A percentile compares a stretch with the other conserved stretches of the same genome.
phyloP scores from a whole-genome alignment of 148 eudicot species.

The Camellia sinensis region DNA sequence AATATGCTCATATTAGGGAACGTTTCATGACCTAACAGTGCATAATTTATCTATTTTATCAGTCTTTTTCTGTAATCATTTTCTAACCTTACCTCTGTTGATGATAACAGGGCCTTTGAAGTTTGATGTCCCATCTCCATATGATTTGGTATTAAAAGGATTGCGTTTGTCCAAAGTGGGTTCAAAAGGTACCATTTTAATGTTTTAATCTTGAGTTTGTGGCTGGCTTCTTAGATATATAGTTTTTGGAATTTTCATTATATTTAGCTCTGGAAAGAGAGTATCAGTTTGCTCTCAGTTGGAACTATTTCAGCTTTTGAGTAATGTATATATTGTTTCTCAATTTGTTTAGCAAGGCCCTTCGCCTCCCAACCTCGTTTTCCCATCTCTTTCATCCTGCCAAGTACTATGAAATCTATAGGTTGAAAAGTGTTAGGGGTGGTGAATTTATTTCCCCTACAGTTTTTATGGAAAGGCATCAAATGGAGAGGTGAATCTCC shows the following conservation, averaged over 20 bases:
- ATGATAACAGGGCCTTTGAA: slow-evolving; percentile 73
- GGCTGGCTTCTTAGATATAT: background rate
- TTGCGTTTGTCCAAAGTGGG: slow-evolving; percentile 37
- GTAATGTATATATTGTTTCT: too few relatives aligned
- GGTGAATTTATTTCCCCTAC: background rate
- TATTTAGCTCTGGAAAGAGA: background rate
- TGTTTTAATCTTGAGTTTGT: slow-evolving; percentile 10
- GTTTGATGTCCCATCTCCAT: slow-evolving; percentile 84
- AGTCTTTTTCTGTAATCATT: background rate
- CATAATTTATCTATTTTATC: background rate
- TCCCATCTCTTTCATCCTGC: background rate
- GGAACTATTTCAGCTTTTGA: too few relatives aligned
- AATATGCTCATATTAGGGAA: background rate
- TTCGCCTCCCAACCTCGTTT: too few relatives aligned
- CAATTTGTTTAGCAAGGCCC: too few relatives aligned
- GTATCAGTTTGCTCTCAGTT: background rate
- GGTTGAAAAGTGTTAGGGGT: background rate
- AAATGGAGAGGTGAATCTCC: background rate
- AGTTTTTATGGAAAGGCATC: background rate
- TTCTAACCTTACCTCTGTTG: slow-evolving; percentile 24
- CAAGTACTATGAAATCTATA: background rate
- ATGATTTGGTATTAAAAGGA: slow-evolving; percentile 64
- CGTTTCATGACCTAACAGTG: background rate
- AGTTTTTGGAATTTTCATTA: background rate
- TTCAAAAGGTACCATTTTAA: slow-evolving; percentile 49